Base-by-base conservation (phyloP, 176 grass and related monocot species). In the Oryza rufipogon region DNA sequence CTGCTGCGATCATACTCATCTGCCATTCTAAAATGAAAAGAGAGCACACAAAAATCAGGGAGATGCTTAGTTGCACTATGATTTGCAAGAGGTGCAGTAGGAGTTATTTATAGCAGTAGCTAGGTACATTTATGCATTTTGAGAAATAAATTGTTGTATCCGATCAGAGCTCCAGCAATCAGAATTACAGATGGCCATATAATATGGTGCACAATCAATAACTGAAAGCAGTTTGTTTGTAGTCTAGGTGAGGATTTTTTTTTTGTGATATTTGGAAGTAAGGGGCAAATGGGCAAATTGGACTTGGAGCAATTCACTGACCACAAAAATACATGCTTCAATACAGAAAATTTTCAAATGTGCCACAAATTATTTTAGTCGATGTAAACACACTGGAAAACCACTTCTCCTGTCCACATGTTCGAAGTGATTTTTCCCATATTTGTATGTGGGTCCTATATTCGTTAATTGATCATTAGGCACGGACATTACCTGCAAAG, bases 171-270 rank as follows among this genome's bases (percentile, higher is more conserved):
- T 66, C 41, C 15, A 52, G 22, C 58, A 58, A 65, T 66, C 13
- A 11, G 20, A 86, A 73, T n/a, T 70, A 70, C 73, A 16, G 3
- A 69, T 87, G 71, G 64, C 48, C 42, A 44, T 44, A 44, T 68
- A 33, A 47, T 23, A 81, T 87, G 71, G 34, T 61, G n/a, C 34
- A 34, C 25, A 87, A 2, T 44, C n/a, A 80, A 87, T 74, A 47
- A 69, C 30, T 75, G 85, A 87, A 75, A 81, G 64, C 64, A 70
- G 25, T 79, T 76, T 10, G 3, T 87, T 75, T 81, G 69, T 75
- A 68, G 47, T 81, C 71, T 87, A 79, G 48, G 78, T 69, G 46
- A 63, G 74, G 77, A 87, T 81, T 4, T 70, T 87, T 87, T 25
- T 28, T 84, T 54, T 81, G 48, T 38, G 32, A 32, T 75, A 17